phyloP scores from a whole-genome alignment of 176 grass and related monocot species.

The Oryza rufipogon region DNA sequence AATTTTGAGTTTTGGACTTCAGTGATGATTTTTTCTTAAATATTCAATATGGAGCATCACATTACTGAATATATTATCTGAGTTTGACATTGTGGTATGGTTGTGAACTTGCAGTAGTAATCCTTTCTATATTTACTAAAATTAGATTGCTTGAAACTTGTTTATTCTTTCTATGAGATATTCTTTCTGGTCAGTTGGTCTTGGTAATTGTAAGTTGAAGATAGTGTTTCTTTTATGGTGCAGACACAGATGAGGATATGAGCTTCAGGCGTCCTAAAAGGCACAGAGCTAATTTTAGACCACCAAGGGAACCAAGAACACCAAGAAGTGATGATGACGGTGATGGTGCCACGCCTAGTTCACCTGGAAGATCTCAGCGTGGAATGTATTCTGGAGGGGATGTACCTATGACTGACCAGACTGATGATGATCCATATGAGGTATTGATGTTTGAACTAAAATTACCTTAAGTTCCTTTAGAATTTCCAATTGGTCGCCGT shows the following conservation, averaged over 20 bases:
- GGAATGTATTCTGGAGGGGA: constrained; percentile 75
- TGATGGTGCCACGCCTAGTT: constrained; percentile 80
- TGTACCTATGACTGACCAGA: constrained; percentile 87
- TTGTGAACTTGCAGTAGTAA: background rate
- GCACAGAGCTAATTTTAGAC: constrained; percentile 78
- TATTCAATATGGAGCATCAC: background rate
- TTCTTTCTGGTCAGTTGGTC: background rate
- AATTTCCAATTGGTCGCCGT: constrained; percentile 18
- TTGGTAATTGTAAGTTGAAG: constrained; percentile 8
- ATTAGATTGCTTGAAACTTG: background rate
- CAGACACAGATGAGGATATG: constrained; percentile 86
- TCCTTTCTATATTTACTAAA: background rate
- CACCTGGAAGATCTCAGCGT: constrained; percentile 85
- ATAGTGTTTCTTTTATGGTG: constrained; percentile 25
- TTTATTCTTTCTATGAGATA: background rate
- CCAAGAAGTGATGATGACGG: constrained; percentile 84
- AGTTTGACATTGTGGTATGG: background rate
- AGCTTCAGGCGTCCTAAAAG: constrained; percentile 87
- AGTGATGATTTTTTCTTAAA: background rate
- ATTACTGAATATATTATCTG: background rate
- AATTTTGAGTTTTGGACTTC: background rate
- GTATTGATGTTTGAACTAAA: constrained; percentile 49
- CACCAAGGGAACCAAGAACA: constrained; percentile 67
- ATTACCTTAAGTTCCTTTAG: constrained; percentile 29
- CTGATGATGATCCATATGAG: constrained; percentile 90